These are phyloP conservation scores for Starmerella lactis-condensi DNA, from an alignment of 805 yeast species.

Conservation along the genomic window DNA sequence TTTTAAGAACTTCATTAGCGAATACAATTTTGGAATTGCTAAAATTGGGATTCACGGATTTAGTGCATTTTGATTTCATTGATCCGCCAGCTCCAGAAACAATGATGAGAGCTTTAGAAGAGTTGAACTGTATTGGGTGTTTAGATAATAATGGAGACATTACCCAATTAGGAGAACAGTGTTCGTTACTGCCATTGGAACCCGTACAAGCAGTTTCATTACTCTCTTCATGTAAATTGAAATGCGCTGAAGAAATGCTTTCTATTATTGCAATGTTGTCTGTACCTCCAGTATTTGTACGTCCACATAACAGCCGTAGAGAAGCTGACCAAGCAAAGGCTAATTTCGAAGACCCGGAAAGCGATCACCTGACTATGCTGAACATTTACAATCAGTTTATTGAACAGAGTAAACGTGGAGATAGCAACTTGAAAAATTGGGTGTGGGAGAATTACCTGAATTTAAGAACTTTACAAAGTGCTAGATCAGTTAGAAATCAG, in stretches of 20 bases:
- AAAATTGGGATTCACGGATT: slow-evolving; percentile 84
- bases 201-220: slow-evolving; percentile 90
- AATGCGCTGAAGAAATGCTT: slow-evolving; percentile 75
- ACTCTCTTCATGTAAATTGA: slow-evolving; percentile 67
- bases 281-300: slow-evolving; percentile 83
- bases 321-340: slow-evolving; percentile 82
- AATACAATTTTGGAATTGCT: slow-evolving; percentile 84
- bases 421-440: slow-evolving; percentile 40
- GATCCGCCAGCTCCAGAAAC: slow-evolving; percentile 99
- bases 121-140: slow-evolving; percentile 75
- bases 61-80: slow-evolving; percentile 96
- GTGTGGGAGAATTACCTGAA: slow-evolving; percentile 79
- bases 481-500: slow-evolving; percentile 75
- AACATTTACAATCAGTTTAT: slow-evolving; percentile 76
- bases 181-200: slow-evolving; percentile 86
- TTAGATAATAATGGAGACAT: slow-evolving; percentile 80
- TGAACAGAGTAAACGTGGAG: slow-evolving; percentile 4
- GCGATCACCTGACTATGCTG: slow-evolving; percentile 80
- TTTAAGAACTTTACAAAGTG: slow-evolving; percentile 64
- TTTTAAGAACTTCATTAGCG: slow-evolving; percentile 73
- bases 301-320: slow-evolving; percentile 75
- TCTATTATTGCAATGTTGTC: slow-evolving; percentile 78
- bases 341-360: slow-evolving; percentile 78
- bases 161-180: slow-evolving; percentile 74
- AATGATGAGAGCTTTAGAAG: slow-evolving; percentile 97